Conservation (phyloP, 345 rosid genomes). For the Aquilaria yunnanensis region DNA sequence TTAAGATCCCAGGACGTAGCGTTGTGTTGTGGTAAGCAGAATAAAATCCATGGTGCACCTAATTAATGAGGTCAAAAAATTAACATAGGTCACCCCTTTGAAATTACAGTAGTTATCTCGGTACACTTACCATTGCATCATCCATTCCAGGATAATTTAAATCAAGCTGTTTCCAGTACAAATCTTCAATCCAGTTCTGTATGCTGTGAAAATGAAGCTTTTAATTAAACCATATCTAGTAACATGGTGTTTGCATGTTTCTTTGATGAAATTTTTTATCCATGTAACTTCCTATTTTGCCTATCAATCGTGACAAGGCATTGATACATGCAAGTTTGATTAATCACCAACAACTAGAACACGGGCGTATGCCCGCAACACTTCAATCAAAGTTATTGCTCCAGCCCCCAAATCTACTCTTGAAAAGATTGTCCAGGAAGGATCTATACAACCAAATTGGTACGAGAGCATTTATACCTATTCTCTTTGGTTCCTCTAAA, state of each 20-base stretch:
- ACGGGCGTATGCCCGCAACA: no score
- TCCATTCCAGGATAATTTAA: constrained; percentile 88
- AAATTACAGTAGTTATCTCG: constrained; percentile 1
- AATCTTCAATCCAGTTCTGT: constrained; percentile 91
- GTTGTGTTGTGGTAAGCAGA: constrained; percentile 92
- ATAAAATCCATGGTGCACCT: constrained; percentile 97
- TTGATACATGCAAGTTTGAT: neutral
- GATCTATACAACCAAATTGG: constrained; percentile 3
- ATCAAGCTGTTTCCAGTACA: constrained; percentile 94
- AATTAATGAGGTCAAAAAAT: constrained; percentile 6
- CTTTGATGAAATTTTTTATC: neutral
- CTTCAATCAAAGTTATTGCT: neutral
- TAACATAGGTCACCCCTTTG: neutral
- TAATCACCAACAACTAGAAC: neutral
- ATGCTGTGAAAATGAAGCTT: constrained; percentile 39
- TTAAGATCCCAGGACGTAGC: constrained; percentile 65
- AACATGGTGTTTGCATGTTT: no score
- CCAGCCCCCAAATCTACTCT: neutral
- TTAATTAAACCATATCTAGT: no score
- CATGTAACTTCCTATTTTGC: neutral
- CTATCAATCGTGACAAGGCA: neutral
- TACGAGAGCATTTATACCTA: constrained; percentile 25
- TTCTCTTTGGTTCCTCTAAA: constrained; percentile 74
- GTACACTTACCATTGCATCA: constrained; percentile 74
- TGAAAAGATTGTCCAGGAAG: constrained; percentile 2